Evolutionary conservation across 257 asterid genomes (phyloP).

Genomic region (Cordia subcordata): DNA sequence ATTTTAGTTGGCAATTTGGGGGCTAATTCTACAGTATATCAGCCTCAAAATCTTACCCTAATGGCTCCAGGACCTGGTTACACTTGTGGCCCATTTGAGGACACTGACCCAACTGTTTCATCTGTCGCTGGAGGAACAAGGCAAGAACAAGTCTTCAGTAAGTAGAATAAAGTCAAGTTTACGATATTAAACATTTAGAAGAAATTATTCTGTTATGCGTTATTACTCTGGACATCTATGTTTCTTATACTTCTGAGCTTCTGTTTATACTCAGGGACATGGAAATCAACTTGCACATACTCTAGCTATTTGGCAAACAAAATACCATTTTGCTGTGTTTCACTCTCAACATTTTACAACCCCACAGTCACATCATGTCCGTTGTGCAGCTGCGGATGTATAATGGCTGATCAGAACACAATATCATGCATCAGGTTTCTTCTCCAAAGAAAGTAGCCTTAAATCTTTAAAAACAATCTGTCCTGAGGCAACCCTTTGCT

Average conservation of each 20-base stretch:
- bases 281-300: conserved; percentile 65
- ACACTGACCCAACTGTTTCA: conserved; percentile 48
- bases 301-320: conserved; percentile 47
- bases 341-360: conserved; percentile 66
- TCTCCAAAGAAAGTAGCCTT: neutral
- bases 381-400: conserved; percentile 72
- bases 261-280: conserved; percentile 36
- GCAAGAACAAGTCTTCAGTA: conserved; percentile 63
- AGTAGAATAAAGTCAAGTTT: conserved; percentile 17
- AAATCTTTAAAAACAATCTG: too few relatives aligned
- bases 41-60: conserved; percentile 46
- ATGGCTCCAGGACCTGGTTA: conserved; percentile 64
- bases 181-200: too few relatives aligned
- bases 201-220: neutral
- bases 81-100: conserved; percentile 43
- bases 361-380: conserved; percentile 52
- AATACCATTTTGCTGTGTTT: conserved; percentile 57
- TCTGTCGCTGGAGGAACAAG: conserved; percentile 47
- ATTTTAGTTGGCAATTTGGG: conserved; percentile 55
- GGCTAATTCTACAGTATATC: conserved; percentile 28
- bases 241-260: neutral
- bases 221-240: neutral
- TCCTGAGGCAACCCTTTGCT: too few relatives aligned
- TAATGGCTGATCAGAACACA: conserved; percentile 25
- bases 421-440: conserved; percentile 59